Conservation (phyloP, 257 asterid genomes). For the Solanum clarkiae region DNA sequence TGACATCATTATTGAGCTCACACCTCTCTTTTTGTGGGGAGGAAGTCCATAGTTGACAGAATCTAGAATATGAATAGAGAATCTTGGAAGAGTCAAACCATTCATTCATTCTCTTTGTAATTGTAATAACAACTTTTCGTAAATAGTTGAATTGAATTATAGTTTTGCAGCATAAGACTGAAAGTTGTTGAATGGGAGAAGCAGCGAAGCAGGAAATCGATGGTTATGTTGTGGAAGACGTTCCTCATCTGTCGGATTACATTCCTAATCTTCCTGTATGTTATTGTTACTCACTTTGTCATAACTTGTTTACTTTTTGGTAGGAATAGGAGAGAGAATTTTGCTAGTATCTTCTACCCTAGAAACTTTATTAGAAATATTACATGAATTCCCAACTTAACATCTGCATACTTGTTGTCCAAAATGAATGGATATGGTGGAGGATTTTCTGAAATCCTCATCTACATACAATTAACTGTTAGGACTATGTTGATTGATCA, state of each 20-base stretch:
- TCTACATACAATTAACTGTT: no score
- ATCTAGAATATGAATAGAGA: neutral
- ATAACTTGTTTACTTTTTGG: no score
- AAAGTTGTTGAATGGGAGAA: neutral
- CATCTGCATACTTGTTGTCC: no score
- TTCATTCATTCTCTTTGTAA: no score
- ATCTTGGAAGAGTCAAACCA: neutral
- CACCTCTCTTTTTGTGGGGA: neutral
- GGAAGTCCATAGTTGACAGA: neutral
- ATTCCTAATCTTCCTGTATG: slow-evolving; percentile 42
- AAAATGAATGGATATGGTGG: neutral
- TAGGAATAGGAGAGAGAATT: no score
- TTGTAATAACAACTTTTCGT: no score
- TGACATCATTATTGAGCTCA: neutral
- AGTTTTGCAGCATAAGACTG: neutral
- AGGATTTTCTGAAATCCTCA: neutral
- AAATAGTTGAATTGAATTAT: neutral
- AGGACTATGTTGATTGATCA: neutral
- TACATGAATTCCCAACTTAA: no score
- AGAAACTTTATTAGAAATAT: no score
- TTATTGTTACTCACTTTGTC: no score
- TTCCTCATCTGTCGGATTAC: slow-evolving; percentile 63
- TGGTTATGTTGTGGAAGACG: slow-evolving; percentile 55
- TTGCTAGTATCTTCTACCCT: no score
- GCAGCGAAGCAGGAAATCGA: slow-evolving; percentile 12